Conservation (phyloP, 2,329 filamentous ascomycete species). For the Sporothrix globosa region DNA sequence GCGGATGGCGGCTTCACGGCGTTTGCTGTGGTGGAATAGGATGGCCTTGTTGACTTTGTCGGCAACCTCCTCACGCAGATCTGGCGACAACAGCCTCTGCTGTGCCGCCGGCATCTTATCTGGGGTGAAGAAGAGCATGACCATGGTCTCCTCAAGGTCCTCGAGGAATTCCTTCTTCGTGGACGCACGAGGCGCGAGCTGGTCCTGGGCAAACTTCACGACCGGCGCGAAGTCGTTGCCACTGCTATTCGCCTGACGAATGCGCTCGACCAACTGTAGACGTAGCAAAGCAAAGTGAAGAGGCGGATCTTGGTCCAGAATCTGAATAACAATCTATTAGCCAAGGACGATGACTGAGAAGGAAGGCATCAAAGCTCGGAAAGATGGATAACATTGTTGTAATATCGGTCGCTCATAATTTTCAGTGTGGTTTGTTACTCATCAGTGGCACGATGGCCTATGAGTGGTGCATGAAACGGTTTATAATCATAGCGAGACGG, state of each 20-base stretch:
- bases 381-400: conserved; percentile 24
- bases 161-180: conserved; percentile 79
- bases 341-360: conserved; percentile 31
- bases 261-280: conserved; percentile 91
- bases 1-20: conserved; percentile 79
- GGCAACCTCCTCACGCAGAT: conserved; percentile 80
- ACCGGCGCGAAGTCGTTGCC: conserved; percentile 76
- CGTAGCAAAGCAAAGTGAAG: conserved; percentile 89
- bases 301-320: conserved; percentile 79
- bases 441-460: conserved; percentile 87
- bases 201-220: conserved; percentile 81
- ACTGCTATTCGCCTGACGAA: conserved; percentile 72
- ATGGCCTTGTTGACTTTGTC: conserved; percentile 88
- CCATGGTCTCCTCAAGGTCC: conserved; percentile 91
- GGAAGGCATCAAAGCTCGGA: not conserved
- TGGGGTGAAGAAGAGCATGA: conserved; percentile 83
- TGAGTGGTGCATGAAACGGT: conserved; percentile 99
- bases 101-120: conserved; percentile 77
- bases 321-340: conserved; percentile 60
- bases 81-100: conserved; percentile 74
- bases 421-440: conserved; percentile 68
- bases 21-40: conserved; percentile 69
- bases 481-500: conserved; percentile 82
- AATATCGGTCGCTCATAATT: conserved; percentile 63
- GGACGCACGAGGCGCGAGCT: conserved; percentile 84